Conservation (phyloP, 805 yeast species). For the Candida verbasci region DNA sequence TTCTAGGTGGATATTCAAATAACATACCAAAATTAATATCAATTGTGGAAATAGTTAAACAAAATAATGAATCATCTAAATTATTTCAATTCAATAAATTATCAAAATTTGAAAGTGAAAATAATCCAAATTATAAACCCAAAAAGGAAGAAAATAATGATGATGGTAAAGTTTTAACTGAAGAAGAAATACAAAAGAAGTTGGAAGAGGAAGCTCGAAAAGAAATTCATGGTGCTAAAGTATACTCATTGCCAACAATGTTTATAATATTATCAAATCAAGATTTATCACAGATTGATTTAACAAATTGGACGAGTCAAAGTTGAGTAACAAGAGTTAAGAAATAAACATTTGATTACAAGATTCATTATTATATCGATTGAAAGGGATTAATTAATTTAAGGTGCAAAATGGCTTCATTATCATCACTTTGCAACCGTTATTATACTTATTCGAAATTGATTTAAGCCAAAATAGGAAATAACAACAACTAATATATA, state of each 20-base stretch:
- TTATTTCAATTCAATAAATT: slow-evolving; percentile 15
- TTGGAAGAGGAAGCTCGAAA: background rate
- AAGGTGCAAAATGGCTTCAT: too few species aligned
- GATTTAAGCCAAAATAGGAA: too few species aligned
- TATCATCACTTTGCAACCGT: too few species aligned
- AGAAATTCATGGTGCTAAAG: slow-evolving; percentile 10
- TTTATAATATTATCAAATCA: slow-evolving; percentile 6
- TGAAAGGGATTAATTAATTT: too few species aligned
- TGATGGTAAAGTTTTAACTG: background rate
- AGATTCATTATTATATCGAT: too few species aligned
- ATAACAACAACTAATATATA: too few species aligned
- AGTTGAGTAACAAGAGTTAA: too few species aligned
- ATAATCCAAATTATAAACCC: slow-evolving; percentile 6
- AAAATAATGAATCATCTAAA: slow-evolving; percentile 4
- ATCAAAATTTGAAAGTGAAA: slow-evolving; percentile 3
- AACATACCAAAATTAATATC: slow-evolving; percentile 14
- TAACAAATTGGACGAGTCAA: slow-evolving; percentile 5
- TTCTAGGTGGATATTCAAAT: slow-evolving; percentile 11
- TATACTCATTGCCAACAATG: slow-evolving; percentile 11
- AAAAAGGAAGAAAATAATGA: background rate
- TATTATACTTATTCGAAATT: too few species aligned
- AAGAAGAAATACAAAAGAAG: background rate
- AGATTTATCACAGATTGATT: background rate
- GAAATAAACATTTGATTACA: too few species aligned
- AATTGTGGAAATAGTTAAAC: slow-evolving; percentile 15